Evolutionary conservation across 176 grass and related monocot genomes (phyloP).

Genomic region (Phragmites australis): DNA sequence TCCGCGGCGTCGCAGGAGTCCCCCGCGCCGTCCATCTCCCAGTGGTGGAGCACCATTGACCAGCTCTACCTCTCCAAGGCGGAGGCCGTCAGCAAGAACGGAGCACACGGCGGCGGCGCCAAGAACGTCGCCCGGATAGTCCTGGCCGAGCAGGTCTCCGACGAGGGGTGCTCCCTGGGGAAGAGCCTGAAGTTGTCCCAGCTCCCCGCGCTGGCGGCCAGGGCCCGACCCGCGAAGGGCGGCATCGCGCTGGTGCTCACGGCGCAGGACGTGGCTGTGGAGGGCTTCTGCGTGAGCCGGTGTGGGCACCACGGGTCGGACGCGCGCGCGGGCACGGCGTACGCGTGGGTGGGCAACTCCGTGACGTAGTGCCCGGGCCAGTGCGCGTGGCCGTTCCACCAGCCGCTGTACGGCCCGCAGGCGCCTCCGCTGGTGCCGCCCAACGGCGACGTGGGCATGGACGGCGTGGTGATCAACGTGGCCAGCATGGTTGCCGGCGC

Average conservation of each 20-base stretch:
- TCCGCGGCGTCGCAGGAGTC: background rate
- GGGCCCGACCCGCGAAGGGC: constrained; percentile 4
- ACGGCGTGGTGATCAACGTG: constrained; percentile 54
- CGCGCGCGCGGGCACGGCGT: constrained; percentile 5
- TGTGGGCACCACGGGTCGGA: constrained; percentile 57
- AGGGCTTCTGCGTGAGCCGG: constrained; percentile 55
- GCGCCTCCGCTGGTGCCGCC: constrained; percentile 35
- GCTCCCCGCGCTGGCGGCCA: constrained; percentile 37
- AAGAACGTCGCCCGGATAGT: constrained; percentile 13
- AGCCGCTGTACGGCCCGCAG: constrained; percentile 40
- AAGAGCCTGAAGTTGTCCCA: constrained; percentile 43
- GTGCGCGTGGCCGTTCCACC: constrained; percentile 74
- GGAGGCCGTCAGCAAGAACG: background rate
- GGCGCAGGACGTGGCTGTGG: constrained; percentile 54
- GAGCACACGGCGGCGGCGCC: background rate
- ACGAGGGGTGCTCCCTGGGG: constrained; percentile 53
- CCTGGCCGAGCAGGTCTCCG: constrained; percentile 34
- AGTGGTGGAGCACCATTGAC: constrained; percentile 56
- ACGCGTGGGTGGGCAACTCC: constrained; percentile 60
- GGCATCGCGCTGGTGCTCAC: constrained; percentile 62
- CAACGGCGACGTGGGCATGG: constrained; percentile 51
- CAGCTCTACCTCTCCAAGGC: constrained; percentile 39
- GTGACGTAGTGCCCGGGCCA: constrained; percentile 52
- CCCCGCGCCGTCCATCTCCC: constrained; percentile 40
- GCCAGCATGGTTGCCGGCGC: constrained; percentile 49